Evolutionary conservation across 768 basidiomycete genomes (phyloP), one percentile per base, ranked within the genome.

Genomic region (Lactarius quietus): DNA sequence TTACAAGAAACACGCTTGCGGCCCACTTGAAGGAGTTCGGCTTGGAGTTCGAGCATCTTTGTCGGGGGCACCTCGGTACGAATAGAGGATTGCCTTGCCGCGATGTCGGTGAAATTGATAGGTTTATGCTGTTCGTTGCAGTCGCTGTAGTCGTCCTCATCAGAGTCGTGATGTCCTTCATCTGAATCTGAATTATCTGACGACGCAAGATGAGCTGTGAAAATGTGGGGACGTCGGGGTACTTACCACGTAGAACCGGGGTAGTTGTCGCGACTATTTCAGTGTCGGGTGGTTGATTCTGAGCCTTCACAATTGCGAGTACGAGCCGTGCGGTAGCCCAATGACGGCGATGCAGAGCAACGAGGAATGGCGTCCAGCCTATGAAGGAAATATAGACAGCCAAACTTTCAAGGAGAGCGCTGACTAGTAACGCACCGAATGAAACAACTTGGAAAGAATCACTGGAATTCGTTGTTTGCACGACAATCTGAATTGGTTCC

Each of bases 301-400:
- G 86, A 14, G 85, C 81, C 2, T 74, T 74, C 6, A 84, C 80
- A 65, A 86, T 85, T 1, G 83, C 81, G 28, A 87, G 70, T n/a
- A 88, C 78, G 7, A 86, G 74, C n/a, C 79, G 81, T 1, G 84
- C 86, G 0, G 85, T 84, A 6, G 79, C 76, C 85, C 86, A 88
- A 23, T 77, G 80, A 9, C 83, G 78, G 17, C 78, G 79, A 31
- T 72, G 71, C 15, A 85, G 65, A 0, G 85, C 85, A 23, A 83
- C 80, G 60, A 74, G 80, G 12, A 86, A 75, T 0, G 85, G 83
- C 1, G 82, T 83, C 45, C 75, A 76, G 20, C 81, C 84, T 83
- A 12, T n/a, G 48, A 60, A 8, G 51, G 20, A 61, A 56, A 20
- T 41, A 36, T 65, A 51, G n/a, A 18, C 9, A 3, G 61, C 43